phyloP scores from a whole-genome alignment of 2,329 filamentous ascomycete species.

The Fusarium sp. region DNA sequence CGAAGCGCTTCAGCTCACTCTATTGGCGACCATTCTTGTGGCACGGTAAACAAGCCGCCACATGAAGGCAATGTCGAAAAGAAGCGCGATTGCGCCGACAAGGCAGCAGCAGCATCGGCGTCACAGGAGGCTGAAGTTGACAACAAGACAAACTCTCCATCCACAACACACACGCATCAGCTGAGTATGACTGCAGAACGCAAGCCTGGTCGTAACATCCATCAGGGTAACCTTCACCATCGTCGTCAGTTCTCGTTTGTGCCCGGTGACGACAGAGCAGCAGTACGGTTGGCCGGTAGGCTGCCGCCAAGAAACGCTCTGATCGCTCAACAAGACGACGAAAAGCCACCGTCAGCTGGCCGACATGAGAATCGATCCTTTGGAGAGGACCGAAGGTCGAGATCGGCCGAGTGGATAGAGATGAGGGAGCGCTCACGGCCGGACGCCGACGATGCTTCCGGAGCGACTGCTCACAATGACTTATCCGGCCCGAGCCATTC shows the following conservation, averaged over 20 bases:
- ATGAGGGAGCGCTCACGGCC: conserved; percentile 9
- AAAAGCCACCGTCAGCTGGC: conserved; percentile 2
- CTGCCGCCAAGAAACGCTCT: not conserved
- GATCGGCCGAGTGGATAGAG: conserved; percentile 31
- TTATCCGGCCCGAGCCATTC: not conserved
- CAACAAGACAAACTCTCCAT: not conserved
- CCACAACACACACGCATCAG: conserved; percentile 1
- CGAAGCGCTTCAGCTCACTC: not conserved
- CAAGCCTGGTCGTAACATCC: not conserved
- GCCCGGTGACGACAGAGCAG: conserved; percentile 41
- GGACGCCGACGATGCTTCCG: conserved; percentile 8
- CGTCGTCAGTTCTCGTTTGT: conserved; percentile 47
- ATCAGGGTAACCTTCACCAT: conserved; percentile 19
- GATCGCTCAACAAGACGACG: conserved; percentile 1
- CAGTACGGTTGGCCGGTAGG: conserved; percentile 4
- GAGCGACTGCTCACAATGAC: not conserved
- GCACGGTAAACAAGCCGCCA: conserved; percentile 6
- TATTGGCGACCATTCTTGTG: conserved; percentile 7
- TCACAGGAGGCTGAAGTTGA: conserved; percentile 6
- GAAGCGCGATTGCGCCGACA: conserved; percentile 11
- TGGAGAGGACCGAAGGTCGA: conserved; percentile 20
- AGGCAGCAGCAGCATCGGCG: not conserved
- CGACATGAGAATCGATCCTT: not conserved
- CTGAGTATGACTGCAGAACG: conserved; percentile 1
- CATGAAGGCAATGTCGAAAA: conserved; percentile 11